These are phyloP conservation scores for Phytophthora cajani DNA, from an alignment of 352 stramenopile species.

Conservation along the genomic window DNA sequence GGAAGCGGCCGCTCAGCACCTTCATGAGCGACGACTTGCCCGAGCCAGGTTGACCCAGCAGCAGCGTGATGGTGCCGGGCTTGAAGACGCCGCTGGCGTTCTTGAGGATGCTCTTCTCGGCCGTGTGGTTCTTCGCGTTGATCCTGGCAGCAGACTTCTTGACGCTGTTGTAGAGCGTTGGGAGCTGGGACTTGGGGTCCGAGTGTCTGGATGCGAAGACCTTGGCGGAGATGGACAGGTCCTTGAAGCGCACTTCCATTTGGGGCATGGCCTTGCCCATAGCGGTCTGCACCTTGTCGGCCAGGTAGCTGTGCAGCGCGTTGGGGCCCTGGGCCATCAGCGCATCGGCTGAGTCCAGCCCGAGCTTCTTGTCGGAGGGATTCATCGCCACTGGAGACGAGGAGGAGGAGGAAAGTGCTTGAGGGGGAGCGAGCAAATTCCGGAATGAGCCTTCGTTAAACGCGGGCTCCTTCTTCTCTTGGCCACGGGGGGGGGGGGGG, in stretches of 20 bases:
- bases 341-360: slow-evolving; percentile 27
- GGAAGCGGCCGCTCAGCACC: slow-evolving; percentile 48
- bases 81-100: slow-evolving; percentile 55
- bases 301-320: slow-evolving; percentile 48
- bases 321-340: slow-evolving; percentile 45
- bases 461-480: slow-evolving; percentile 11
- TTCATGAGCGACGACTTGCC: slow-evolving; percentile 39
- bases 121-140: not conserved
- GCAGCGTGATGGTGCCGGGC: slow-evolving; percentile 39
- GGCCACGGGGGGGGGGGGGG: too few relatives aligned
- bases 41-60: slow-evolving; percentile 32
- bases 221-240: slow-evolving; percentile 28
- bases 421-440: slow-evolving; percentile 29
- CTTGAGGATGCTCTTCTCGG: not conserved
- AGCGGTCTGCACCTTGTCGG: slow-evolving; percentile 36
- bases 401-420: slow-evolving; percentile 21
- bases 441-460: slow-evolving; percentile 35
- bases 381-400: slow-evolving; percentile 15
- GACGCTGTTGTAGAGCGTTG: slow-evolving; percentile 45
- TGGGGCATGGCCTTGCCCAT: slow-evolving; percentile 50
- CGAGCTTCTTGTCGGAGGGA: slow-evolving; percentile 21
- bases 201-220: too few relatives aligned
- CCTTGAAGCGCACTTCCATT: slow-evolving; percentile 47
- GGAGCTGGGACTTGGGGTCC: slow-evolving; percentile 2
- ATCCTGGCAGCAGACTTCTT: too few relatives aligned